Evolutionary conservation across 805 yeast genomes (phyloP).

Genomic region (Candida pseudofarinosa): DNA sequence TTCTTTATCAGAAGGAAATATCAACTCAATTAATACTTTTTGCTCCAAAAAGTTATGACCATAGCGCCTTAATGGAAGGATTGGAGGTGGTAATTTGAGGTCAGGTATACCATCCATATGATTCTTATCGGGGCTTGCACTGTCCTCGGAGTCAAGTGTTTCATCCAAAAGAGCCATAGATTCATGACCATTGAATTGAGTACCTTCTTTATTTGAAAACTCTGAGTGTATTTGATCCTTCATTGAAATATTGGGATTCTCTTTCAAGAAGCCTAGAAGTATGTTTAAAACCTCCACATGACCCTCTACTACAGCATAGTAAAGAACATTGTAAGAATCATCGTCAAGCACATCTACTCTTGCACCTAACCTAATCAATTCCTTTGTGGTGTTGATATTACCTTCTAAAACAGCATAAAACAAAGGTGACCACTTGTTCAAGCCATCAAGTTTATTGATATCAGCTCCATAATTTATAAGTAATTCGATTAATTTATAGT

Average conservation of each 20-base stretch:
- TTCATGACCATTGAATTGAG: background rate
- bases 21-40: constrained; percentile 76
- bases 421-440: constrained; percentile 91
- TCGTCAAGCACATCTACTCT: constrained; percentile 66
- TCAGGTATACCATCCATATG: constrained; percentile 80
- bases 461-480: constrained; percentile 67
- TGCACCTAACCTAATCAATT: constrained; percentile 72
- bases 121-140: constrained; percentile 27
- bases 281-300: constrained; percentile 77
- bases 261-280: constrained; percentile 39
- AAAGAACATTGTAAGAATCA: constrained; percentile 73
- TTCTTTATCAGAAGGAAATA: constrained; percentile 49
- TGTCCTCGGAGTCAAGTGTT: constrained; percentile 35
- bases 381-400: constrained; percentile 63
- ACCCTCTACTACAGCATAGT: constrained; percentile 93
- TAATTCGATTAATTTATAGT: constrained; percentile 60
- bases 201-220: background rate
- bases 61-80: constrained; percentile 86
- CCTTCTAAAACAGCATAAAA: constrained; percentile 90
- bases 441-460: constrained; percentile 74
- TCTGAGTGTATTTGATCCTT: constrained; percentile 1
- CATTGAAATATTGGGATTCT: background rate
- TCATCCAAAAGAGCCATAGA: constrained; percentile 27
- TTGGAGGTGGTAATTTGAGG: constrained; percentile 90
- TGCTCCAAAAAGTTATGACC: constrained; percentile 95